Percentiles rank a stretch among this genome's conserved stretches.
Conservation (phyloP, 163 green algal species). For the Chloromonas sp. region DNA sequence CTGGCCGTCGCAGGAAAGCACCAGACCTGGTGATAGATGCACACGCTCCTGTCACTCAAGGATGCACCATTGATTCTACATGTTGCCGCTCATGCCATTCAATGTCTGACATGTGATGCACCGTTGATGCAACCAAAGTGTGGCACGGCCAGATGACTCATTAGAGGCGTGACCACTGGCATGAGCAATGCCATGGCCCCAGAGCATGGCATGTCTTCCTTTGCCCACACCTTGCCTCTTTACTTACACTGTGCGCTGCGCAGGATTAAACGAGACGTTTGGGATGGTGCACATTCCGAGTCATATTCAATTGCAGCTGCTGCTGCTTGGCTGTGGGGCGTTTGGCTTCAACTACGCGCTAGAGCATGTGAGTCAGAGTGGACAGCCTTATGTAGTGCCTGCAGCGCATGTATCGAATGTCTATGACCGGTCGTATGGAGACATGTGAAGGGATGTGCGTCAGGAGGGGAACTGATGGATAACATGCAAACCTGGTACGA, state of each 20-base stretch:
- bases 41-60: neutral
- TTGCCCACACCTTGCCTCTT: neutral
- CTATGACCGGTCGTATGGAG: neutral
- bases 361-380: slow-evolving; percentile 18
- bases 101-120: neutral
- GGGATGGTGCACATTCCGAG: slow-evolving; percentile 18
- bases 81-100: neutral
- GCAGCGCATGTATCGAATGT: neutral
- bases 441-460: neutral
- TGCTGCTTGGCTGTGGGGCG: slow-evolving; percentile 13
- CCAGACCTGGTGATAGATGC: neutral
- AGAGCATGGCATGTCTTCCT: neutral
- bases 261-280: slow-evolving; percentile 14
- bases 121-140: neutral
- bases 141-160: no score
- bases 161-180: no score
- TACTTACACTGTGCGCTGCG: no score
- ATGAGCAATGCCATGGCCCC: no score
- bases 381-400: neutral
- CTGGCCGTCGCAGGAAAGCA: neutral
- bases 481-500: no score
- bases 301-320: slow-evolving; percentile 22
- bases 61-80: neutral
- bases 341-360: slow-evolving; percentile 28
- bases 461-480: neutral